Percentiles rank a stretch among this genome's conserved stretches.
phyloP scores from a whole-genome alignment of 2,329 filamentous ascomycete species.

The Nannizzia gypsea region DNA sequence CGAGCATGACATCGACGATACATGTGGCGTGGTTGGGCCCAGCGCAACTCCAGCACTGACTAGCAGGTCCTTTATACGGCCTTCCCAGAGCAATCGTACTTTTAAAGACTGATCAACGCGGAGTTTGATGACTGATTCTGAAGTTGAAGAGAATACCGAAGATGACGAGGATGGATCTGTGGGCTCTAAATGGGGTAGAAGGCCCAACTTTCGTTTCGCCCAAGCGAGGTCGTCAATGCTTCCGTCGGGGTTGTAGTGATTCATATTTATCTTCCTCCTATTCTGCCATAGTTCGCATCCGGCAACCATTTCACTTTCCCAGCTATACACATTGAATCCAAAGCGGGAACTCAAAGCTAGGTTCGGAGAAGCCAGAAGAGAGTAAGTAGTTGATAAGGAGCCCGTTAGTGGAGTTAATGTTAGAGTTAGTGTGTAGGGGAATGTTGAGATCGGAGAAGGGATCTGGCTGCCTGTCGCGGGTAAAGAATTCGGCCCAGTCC shows the following conservation, averaged over 20 bases:
- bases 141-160: constrained; percentile 28
- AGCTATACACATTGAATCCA: constrained; percentile 97
- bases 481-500: constrained; percentile 10
- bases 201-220: constrained; percentile 32
- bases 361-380: constrained; percentile 71
- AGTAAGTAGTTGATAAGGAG: constrained; percentile 80
- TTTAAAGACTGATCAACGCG: constrained; percentile 78
- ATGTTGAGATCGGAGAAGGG: constrained; percentile 48
- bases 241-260: constrained; percentile 12
- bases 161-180: constrained; percentile 26
- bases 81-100: constrained; percentile 84
- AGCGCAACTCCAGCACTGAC: constrained; percentile 83
- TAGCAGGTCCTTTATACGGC: constrained; percentile 78
- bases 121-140: constrained; percentile 79
- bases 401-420: constrained; percentile 93
- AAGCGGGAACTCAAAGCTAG: constrained; percentile 81
- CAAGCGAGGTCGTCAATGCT: constrained; percentile 31
- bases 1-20: constrained; percentile 18
- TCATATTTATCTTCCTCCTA: constrained; percentile 5
- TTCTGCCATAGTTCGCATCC: constrained; percentile 88
- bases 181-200: constrained; percentile 8
- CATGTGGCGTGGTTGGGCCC: constrained; percentile 39
- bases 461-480: constrained; percentile 12
- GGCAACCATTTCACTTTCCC: constrained; percentile 85
- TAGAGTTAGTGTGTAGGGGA: constrained; percentile 84